Percentiles rank a stretch among this genome's conserved stretches.
phyloP scores from a whole-genome alignment of 768 basidiomycete genomes.

The Russula dissimulans region DNA sequence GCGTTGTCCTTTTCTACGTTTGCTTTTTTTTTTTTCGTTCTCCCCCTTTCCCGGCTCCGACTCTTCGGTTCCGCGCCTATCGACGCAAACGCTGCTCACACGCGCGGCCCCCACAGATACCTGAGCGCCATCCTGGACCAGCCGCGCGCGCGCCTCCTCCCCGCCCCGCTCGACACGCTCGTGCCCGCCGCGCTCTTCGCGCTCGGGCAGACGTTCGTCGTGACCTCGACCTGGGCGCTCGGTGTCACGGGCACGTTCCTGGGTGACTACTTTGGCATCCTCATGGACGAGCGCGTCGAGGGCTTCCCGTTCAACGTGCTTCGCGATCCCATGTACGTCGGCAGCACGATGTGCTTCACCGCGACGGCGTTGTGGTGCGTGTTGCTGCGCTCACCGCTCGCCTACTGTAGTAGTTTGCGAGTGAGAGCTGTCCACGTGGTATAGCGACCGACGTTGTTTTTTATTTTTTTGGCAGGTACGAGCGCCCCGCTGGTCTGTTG shows the following conservation, averaged over 20 bases:
- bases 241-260: constrained; percentile 93
- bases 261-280: constrained; percentile 75
- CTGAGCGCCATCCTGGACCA: constrained; percentile 67
- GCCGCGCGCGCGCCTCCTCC: constrained; percentile 57
- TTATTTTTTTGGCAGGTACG: constrained; percentile 45
- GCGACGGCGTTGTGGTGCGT: constrained; percentile 81
- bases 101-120: constrained; percentile 41
- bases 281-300: constrained; percentile 85
- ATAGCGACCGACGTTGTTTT: not conserved
- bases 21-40: not conserved
- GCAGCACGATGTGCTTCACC: constrained; percentile 83
- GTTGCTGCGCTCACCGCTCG: not conserved
- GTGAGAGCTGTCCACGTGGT: no score
- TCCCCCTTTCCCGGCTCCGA: not conserved
- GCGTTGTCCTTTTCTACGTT: constrained; percentile 27
- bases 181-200: constrained; percentile 54
- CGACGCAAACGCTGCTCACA: no score
- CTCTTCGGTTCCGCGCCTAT: no score
- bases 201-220: constrained; percentile 75
- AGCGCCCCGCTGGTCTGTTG: constrained; percentile 74
- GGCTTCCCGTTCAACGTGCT: constrained; percentile 95
- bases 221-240: constrained; percentile 82
- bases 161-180: constrained; percentile 51
- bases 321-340: constrained; percentile 94
- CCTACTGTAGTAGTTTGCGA: not conserved